Evolutionary conservation across 306 rosid species (phyloP), one percentile per base, ranked within the genome.

Genomic region (Begonia peltatifolia): DNA sequence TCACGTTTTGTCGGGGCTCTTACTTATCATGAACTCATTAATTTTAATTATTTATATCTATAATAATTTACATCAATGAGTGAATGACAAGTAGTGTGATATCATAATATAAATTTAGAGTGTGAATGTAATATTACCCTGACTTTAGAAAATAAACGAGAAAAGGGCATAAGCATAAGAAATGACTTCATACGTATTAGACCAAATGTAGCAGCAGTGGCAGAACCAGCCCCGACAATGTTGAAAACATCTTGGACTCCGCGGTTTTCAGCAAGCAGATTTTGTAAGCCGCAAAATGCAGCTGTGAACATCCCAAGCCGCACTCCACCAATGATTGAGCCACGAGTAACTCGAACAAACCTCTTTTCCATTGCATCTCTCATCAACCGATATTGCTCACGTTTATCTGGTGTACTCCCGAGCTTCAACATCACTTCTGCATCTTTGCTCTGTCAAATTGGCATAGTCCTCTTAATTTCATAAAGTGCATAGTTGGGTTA

Each of bases 301-400:
- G 95, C 99, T 41, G 84, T 88, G 63, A 84, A 86, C 74, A 86
- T 67, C 42, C 99, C 99, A 48, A 90, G 88, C 50, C 93, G 85
- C 63, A 90, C 73, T 56, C 97, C 97, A 41, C 95, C 97, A 63
- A 88, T 60, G 46, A 84, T 80, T 12, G 95, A 87, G 54, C 95
- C 95, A 13, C 59, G 72, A 35, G 99, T 66, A 62, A 86, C 87
- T 68, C 88, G 72, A 68, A 86, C 42, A 62, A 83, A 90, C 49
- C 99, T 83, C 61, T 90, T 90, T 84, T 90, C 99, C 95, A 90
- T 83, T 23, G 95, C 95, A 73, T 90, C 95, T 79, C 95, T 83
- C 92, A 90, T 79, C 63, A 84, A 64, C 48, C 96, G 79, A 67
- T 88, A 38, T 57, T 88, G 95, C 55, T 76, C 93, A 11, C 97